Evolutionary conservation across 768 basidiomycete species (phyloP), one percentile per base, ranked within the genome.

Genomic region (Lepiota brunneoincarnata): DNA sequence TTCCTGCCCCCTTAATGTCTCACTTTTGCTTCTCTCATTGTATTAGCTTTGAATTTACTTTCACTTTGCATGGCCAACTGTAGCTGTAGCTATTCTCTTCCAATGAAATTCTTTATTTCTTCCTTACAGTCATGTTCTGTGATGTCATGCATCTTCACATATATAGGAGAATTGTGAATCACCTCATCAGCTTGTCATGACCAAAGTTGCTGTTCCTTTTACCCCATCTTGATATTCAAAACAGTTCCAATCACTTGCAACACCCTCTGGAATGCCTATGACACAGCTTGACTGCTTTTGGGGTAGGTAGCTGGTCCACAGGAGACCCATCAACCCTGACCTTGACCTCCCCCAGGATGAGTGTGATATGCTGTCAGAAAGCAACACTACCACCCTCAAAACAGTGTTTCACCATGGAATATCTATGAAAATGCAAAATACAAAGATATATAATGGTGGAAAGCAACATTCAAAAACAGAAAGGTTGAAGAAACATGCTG

Each of bases 331-430:
- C 6, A 64, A 66, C 44, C 45, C 31, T 11, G 49, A 53, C 12
- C 54, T 67, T 17, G 67, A 68, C 53, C 45, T 65, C 6, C 49
- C 62, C 41, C 61, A 57, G 15, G 58, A 61, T 24, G 66, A 62
- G 26, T 38, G 46, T 21, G 61, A 63, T 11, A 39, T 42, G 20
- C 18, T 50, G 15, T 35, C 41, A 28, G 51, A 58, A 4, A 49
- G 59, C 26, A 52, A 50, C 56, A 57, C 60, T 18, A 57, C 55
- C 26, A 57, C 61, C 24, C 28, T 58, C 1, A 70, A 75, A 51
- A 71, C 73, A 0, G 60, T 69, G 0, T 75, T 76, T 53, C 75
- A 70, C 55, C 58, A 64, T 20, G n/a, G n/a, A n/a, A n/a, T n/a
- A n/a, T n/a, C n/a, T n/a, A n/a, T n/a, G n/a, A n/a, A n/a, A n/a